Percentiles rank a stretch among this genome's conserved stretches.
Conservation (phyloP, 345 rosid species). For the Cardamine chenopodiifolia region DNA sequence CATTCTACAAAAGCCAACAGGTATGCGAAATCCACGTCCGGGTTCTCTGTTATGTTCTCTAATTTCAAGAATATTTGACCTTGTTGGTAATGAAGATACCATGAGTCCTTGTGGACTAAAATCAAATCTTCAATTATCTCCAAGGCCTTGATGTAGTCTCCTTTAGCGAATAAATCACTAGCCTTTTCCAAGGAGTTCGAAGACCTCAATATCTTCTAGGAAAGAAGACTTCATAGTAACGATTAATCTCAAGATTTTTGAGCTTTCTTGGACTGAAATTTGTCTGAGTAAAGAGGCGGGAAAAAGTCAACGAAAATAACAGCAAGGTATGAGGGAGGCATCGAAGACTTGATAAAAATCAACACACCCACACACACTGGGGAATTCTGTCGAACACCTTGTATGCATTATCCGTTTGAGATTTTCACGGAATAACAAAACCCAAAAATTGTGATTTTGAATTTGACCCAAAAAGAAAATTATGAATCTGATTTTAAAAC, state of each 20-base stretch:
- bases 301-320: neutral
- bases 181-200: neutral
- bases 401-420: too few relatives aligned
- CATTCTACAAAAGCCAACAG: neutral
- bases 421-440: too few relatives aligned
- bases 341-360: neutral
- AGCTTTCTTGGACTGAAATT: too few relatives aligned
- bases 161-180: neutral
- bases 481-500: too few relatives aligned
- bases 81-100: neutral
- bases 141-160: constrained; percentile 11
- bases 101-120: neutral
- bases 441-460: too few relatives aligned
- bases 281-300: neutral
- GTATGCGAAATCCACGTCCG: neutral
- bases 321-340: too few relatives aligned
- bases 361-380: neutral
- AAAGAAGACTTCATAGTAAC: neutral
- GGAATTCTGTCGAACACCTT: constrained; percentile 8
- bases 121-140: constrained; percentile 3
- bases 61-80: neutral
- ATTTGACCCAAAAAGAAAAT: too few relatives aligned
- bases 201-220: neutral
- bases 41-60: neutral
- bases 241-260: neutral